Evolutionary conservation across 2,329 filamentous ascomycete species (phyloP), one percentile per base, ranked within the genome.

Genomic region (Fusarium oligoseptatum): DNA sequence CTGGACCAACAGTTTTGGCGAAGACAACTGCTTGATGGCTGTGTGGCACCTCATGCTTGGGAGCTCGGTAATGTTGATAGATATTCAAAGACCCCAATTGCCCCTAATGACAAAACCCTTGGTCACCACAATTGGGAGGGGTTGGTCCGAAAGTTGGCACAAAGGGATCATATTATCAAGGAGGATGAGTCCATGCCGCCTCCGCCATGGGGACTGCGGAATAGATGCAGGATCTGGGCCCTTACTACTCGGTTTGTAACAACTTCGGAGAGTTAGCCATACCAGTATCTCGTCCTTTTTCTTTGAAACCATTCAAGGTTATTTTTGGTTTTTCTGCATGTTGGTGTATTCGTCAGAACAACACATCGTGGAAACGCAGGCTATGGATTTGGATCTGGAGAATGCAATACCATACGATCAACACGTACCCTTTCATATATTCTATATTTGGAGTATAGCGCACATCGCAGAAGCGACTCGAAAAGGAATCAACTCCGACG

Each of bases 191-290:
- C 12, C 14, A 8, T 36, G 15, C 27, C n/a, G 7, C n/a, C 37
- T 65, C 15, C 5, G 7, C 52, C 62, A 6, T 48, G 37, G 50
- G 52, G 37, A 6, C 8, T 65, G 29, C 50, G 62, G 17, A 65
- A 65, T 9, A 24, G 52, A 17, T 65, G 62, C 14, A 58, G 62
- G 15, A 57, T 64, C 32, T 64, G 50, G 50, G n/a, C 37, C n/a
- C 27, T 64, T 15, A 20, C 27, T 14, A 36, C 34, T 29, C n/a
- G 20, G 15, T 20, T 63, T 8, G 20, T 20, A 8, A n/a, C 24
- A 4, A 6, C 12, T 4, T 60, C 17, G 6, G 37, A n/a, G 5
- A 4, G 5, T 12, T 60, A 60, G 24, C 1, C 2, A 29, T 29
- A 6, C 10, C 4, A 6, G 6, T 12, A n/a, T 32, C 6, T 4